A percentile compares a stretch with the other conserved stretches of the same genome.
These are phyloP conservation scores for Naganishia sp. DNA, from an alignment of 1,284 basidiomycete genomes.

Conservation along the genomic window DNA sequence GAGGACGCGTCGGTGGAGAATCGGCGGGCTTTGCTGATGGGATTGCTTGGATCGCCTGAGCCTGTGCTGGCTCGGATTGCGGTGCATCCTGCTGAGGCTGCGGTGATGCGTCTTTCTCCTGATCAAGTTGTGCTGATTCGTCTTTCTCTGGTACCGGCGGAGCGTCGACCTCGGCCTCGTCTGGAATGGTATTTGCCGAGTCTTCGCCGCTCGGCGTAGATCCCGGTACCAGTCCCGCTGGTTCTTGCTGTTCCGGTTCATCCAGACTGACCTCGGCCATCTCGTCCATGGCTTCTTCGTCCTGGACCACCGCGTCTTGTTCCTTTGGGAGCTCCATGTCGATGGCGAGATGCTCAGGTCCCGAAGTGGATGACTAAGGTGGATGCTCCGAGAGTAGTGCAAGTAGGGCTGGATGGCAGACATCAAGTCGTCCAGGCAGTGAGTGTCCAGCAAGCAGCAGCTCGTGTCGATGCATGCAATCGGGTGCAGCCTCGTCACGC, in stretches of 20 bases:
- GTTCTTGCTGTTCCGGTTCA: constrained; percentile 9
- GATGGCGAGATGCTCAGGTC: not conserved
- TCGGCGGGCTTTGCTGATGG: not conserved
- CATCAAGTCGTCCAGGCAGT: not conserved
- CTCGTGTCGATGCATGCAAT: not conserved
- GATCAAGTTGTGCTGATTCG: not conserved
- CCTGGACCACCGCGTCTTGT: not conserved
- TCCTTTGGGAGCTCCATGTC: constrained; percentile 5
- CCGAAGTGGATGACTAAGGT: not conserved
- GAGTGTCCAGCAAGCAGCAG: not conserved
- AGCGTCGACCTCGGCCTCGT: too few relatives aligned
- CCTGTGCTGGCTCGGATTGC: not conserved
- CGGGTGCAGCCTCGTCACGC: constrained; percentile 13
- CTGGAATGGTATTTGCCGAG: too few relatives aligned
- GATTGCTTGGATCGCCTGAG: not conserved
- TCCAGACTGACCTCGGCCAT: constrained; percentile 26
- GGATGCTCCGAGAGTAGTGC: too few relatives aligned
- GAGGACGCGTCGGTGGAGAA: constrained; percentile 11
- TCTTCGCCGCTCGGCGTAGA: too few relatives aligned
- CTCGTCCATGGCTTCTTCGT: constrained; percentile 8
- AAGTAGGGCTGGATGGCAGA: not conserved
- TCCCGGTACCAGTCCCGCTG: not conserved
- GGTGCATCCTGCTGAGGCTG: not conserved
- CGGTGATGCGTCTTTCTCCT: not conserved
- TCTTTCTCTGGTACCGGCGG: constrained; percentile 11